Evolutionary conservation across 2,329 filamentous ascomycete genomes (phyloP).

Genomic region (Canariomyces notabilis): DNA sequence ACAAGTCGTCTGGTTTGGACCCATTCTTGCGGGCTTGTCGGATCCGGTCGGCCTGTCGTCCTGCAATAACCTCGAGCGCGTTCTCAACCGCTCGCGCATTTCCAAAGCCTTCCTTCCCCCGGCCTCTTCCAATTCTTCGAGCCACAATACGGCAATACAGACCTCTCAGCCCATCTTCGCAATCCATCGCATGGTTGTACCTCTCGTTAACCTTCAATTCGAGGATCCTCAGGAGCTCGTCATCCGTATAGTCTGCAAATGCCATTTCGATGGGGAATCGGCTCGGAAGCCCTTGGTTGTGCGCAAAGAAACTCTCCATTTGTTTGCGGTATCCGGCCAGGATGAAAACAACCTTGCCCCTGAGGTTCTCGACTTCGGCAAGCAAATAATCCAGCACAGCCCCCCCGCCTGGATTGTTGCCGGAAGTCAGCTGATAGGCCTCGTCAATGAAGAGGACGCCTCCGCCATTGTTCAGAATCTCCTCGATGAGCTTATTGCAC

Average conservation of each 20-base stretch:
- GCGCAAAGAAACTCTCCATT: constrained; percentile 72
- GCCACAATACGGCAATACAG: constrained; percentile 60
- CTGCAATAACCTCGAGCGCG: constrained; percentile 45
- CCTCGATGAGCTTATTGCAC: constrained; percentile 52
- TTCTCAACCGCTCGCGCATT: constrained; percentile 70
- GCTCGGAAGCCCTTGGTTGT: constrained; percentile 67
- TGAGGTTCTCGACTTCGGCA: constrained; percentile 66
- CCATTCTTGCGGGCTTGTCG: constrained; percentile 39
- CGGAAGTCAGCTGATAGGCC: constrained; percentile 65
- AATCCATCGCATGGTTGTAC: constrained; percentile 51
- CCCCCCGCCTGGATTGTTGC: constrained; percentile 51
- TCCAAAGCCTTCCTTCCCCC: constrained; percentile 64
- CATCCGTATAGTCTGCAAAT: constrained; percentile 65
- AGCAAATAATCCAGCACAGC: constrained; percentile 67
- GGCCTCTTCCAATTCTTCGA: constrained; percentile 55
- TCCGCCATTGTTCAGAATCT: constrained; percentile 53
- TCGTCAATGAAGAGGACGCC: constrained; percentile 76
- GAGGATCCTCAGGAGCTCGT: constrained; percentile 60
- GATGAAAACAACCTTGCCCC: constrained; percentile 65
- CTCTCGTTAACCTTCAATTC: constrained; percentile 47
- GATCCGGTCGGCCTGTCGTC: constrained; percentile 56
- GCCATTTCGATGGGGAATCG: constrained; percentile 61
- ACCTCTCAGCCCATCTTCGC: constrained; percentile 54
- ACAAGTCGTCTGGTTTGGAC: constrained; percentile 47
- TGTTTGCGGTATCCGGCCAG: constrained; percentile 68